phyloP scores from a whole-genome alignment of 768 basidiomycete species.

The Brasilioporus rufonigricans region DNA sequence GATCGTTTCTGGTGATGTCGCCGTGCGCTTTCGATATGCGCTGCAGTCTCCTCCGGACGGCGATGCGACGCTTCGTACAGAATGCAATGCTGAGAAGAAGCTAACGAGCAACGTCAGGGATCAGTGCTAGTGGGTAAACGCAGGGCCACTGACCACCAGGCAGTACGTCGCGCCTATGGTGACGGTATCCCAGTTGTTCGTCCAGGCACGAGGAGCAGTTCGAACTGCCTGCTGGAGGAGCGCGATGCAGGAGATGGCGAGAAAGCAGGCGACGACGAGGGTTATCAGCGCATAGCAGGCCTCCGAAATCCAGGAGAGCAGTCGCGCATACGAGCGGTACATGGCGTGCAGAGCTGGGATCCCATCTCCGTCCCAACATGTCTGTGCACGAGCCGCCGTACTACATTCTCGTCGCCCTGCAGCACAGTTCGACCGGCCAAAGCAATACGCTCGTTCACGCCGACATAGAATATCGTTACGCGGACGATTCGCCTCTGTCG shows the following conservation, averaged over 20 bases:
- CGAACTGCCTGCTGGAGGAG: constrained; percentile 73
- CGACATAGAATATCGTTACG: constrained; percentile 76
- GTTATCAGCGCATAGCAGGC: constrained; percentile 53
- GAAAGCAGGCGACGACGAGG: constrained; percentile 48
- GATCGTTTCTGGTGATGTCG: constrained; percentile 50
- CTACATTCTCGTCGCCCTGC: constrained; percentile 60
- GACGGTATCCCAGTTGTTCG: constrained; percentile 63
- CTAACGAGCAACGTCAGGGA: constrained; percentile 33
- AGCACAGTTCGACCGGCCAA: constrained; percentile 35
- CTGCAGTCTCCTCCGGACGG: constrained; percentile 61
- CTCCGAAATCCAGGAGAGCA: constrained; percentile 51
- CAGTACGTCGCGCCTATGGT: constrained; percentile 70
- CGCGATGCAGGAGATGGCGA: constrained; percentile 60
- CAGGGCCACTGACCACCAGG: constrained; percentile 53
- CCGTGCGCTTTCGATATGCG: constrained; percentile 63
- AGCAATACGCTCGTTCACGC: constrained; percentile 53
- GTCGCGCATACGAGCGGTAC: constrained; percentile 34
- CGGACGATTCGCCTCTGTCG: constrained; percentile 70
- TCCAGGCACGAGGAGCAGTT: constrained; percentile 56
- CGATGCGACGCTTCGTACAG: constrained; percentile 67
- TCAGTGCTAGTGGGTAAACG: neutral
- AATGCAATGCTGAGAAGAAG: constrained; percentile 55
- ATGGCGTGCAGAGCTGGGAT: constrained; percentile 7
- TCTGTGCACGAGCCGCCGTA: constrained; percentile 44
- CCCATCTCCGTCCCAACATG: constrained; percentile 3